phyloP scores from a whole-genome alignment of 2,329 filamentous ascomycete genomes.

The Cercospora canescens region DNA sequence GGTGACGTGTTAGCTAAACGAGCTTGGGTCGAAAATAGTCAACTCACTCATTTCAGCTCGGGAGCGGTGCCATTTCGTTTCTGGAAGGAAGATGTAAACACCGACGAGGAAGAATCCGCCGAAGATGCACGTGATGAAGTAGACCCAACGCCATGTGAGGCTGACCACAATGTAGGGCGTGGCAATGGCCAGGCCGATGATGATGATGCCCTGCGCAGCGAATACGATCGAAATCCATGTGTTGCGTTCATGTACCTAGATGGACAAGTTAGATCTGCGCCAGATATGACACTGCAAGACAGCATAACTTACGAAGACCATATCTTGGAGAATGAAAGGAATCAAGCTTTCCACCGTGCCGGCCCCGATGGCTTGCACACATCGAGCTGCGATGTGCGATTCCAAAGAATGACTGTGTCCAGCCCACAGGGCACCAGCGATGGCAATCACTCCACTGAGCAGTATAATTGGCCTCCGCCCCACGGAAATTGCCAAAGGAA shows the following conservation, averaged over 20 bases:
- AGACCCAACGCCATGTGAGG: constrained; percentile 33
- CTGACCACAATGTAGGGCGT: constrained; percentile 33
- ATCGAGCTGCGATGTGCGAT: constrained; percentile 32
- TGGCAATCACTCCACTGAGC: constrained; percentile 29
- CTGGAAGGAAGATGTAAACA: constrained; percentile 31
- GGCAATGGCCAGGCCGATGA: constrained; percentile 32
- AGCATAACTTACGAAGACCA: constrained; percentile 24
- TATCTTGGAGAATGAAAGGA: constrained; percentile 34
- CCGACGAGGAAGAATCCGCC: constrained; percentile 30
- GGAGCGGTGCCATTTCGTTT: constrained; percentile 32
- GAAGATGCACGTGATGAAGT: constrained; percentile 30
- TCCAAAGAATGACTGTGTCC: constrained; percentile 28
- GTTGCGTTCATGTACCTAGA: constrained; percentile 33
- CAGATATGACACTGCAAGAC: background rate
- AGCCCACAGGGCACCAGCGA: constrained; percentile 32
- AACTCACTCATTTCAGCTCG: constrained; percentile 28
- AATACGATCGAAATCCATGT: constrained; percentile 33
- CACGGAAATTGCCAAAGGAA: constrained; percentile 33
- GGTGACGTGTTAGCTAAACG: background rate
- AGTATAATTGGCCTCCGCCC: constrained; percentile 33
- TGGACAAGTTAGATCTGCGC: background rate
- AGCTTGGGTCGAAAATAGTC: background rate
- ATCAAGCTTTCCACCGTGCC: constrained; percentile 36
- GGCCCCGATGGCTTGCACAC: constrained; percentile 33
- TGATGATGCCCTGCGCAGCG: constrained; percentile 33